A percentile compares a stretch with the other conserved stretches of the same genome.
phyloP scores from a whole-genome alignment of 2,329 filamentous ascomycete species.

The Cercospora zeina region DNA sequence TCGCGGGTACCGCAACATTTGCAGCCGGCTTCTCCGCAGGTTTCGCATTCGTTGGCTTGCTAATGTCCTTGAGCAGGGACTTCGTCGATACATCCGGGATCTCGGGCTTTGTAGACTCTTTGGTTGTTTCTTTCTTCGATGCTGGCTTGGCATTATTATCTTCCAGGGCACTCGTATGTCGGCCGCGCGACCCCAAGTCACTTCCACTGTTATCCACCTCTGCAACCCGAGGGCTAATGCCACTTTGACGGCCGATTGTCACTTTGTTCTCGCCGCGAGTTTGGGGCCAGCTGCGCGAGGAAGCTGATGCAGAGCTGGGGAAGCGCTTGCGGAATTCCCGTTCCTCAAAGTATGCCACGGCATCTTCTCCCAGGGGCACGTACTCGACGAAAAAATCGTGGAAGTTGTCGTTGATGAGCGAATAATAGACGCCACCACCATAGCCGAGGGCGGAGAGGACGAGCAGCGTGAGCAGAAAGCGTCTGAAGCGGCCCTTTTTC shows the following conservation, averaged over 20 bases:
- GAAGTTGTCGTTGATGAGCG: slow-evolving; percentile 93
- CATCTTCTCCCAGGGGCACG: slow-evolving; percentile 89
- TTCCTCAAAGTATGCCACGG: slow-evolving; percentile 93
- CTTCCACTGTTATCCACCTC: slow-evolving; percentile 55
- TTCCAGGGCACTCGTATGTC: slow-evolving; percentile 62
- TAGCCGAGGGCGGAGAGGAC: slow-evolving; percentile 77
- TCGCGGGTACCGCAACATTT: slow-evolving; percentile 56
- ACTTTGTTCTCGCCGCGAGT: slow-evolving; percentile 65
- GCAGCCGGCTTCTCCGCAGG: slow-evolving; percentile 49
- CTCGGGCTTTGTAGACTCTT: slow-evolving; percentile 31
- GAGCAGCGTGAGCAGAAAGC: slow-evolving; percentile 73
- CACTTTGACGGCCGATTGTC: slow-evolving; percentile 81
- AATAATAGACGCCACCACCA: slow-evolving; percentile 86
- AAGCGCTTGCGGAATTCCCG: slow-evolving; percentile 88
- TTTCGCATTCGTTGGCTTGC: slow-evolving; percentile 31
- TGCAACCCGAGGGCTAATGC: slow-evolving; percentile 76
- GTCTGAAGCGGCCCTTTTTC: slow-evolving; percentile 70
- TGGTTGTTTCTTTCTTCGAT: slow-evolving; percentile 29
- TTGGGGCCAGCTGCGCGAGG: slow-evolving; percentile 48
- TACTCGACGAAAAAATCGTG: slow-evolving; percentile 99
- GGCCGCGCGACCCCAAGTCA: slow-evolving; percentile 49
- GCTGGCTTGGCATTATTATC: slow-evolving; percentile 52
- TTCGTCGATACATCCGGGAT: slow-evolving; percentile 26
- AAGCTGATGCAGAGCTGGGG: slow-evolving; percentile 52
- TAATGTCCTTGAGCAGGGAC: slow-evolving; percentile 26